A percentile compares a stretch with the other conserved stretches of the same genome.
These are phyloP conservation scores for Thalassiosira pacifica DNA, from an alignment of 352 stramenopile genomes.

Conservation along the genomic window DNA sequence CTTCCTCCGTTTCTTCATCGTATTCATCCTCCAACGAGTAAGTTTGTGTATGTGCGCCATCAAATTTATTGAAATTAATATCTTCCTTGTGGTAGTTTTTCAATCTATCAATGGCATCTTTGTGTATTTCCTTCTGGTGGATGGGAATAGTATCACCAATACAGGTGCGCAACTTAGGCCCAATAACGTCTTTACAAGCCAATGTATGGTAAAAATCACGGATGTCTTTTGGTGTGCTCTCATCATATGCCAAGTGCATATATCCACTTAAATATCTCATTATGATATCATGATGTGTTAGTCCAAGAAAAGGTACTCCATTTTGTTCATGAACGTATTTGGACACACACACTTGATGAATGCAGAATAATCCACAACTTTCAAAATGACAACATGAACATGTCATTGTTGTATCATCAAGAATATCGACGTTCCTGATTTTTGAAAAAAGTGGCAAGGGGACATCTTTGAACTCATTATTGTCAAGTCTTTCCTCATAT, in stretches of 20 bases:
- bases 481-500: not conserved
- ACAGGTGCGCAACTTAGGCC: not conserved
- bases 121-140: not conserved
- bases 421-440: not conserved
- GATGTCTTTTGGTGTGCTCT: not conserved
- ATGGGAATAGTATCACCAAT: not conserved
- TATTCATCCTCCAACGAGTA: too few species aligned
- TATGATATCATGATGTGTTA: slow-evolving; percentile 28
- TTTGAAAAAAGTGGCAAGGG: not conserved
- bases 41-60: too few species aligned
- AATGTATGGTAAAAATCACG: not conserved
- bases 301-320: slow-evolving; percentile 14
- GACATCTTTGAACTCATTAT: not conserved
- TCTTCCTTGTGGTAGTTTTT: not conserved
- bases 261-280: slow-evolving; percentile 26
- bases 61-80: not conserved
- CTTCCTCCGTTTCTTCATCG: too few species aligned
- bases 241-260: slow-evolving; percentile 44
- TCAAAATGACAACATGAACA: not conserved
- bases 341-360: not conserved
- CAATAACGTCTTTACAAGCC: not conserved
- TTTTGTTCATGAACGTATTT: not conserved
- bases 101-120: not conserved
- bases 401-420: not conserved
- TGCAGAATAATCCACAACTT: not conserved